These are phyloP conservation scores for Lasiodiplodia citricola DNA, from an alignment of 2,329 filamentous ascomycete genomes.

Conservation along the genomic window DNA sequence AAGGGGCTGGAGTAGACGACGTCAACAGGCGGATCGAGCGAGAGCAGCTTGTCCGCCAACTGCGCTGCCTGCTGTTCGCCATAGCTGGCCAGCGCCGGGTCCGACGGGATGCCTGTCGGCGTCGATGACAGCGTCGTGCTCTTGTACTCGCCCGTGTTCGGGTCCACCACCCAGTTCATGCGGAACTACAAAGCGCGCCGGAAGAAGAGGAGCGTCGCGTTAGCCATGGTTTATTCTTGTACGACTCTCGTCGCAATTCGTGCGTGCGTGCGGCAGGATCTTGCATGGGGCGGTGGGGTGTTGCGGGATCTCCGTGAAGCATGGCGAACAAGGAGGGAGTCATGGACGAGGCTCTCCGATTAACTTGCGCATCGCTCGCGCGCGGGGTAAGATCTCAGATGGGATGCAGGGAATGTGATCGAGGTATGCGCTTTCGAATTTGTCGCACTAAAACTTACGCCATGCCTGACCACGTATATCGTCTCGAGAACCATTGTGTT, in stretches of 20 bases:
- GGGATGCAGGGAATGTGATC: constrained; percentile 12
- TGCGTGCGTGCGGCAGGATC: background rate
- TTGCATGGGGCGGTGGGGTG: background rate
- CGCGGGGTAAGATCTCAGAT: constrained; percentile 9
- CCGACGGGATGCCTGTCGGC: constrained; percentile 85
- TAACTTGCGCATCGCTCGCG: background rate
- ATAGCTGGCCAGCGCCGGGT: constrained; percentile 85
- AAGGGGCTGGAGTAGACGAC: constrained; percentile 68
- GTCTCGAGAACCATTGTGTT: constrained; percentile 49
- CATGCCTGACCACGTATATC: constrained; percentile 57
- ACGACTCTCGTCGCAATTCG: background rate
- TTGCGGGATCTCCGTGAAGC: background rate
- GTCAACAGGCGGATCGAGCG: constrained; percentile 70
- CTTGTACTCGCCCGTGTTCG: constrained; percentile 77
- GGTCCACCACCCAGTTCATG: constrained; percentile 86
- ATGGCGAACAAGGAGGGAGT: constrained; percentile 9
- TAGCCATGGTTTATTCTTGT: constrained; percentile 30
- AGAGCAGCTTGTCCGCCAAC: constrained; percentile 69
- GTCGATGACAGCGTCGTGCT: constrained; percentile 64
- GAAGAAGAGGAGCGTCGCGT: background rate
- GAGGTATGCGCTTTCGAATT: background rate
- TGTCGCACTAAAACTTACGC: constrained; percentile 47
- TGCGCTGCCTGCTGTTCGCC: constrained; percentile 84
- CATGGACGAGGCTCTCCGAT: constrained; percentile 24
- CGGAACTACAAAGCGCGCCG: constrained; percentile 69